Percentiles rank a stretch among this genome's conserved stretches.
phyloP scores from a whole-genome alignment of 2,329 filamentous ascomycete species.

The Coniochaeta hoffmannii region DNA sequence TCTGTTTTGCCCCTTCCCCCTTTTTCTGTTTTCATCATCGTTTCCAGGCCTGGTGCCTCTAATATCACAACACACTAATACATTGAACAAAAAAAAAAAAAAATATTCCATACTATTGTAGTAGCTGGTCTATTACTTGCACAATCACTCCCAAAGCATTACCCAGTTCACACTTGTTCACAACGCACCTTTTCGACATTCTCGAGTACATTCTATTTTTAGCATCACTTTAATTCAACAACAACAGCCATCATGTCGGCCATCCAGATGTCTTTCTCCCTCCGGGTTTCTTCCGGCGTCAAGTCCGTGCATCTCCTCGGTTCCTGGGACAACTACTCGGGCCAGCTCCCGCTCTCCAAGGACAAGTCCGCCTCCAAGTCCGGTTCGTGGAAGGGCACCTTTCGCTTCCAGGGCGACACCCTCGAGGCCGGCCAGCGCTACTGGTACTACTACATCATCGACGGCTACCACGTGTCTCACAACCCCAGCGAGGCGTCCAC shows the following conservation, averaged over 20 bases:
- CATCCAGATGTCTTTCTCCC: slow-evolving; percentile 90
- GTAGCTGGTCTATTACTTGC: slow-evolving; percentile 38
- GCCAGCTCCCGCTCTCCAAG: slow-evolving; percentile 90
- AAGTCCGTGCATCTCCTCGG: slow-evolving; percentile 97
- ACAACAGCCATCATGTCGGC: slow-evolving; percentile 63
- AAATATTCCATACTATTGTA: too few species aligned
- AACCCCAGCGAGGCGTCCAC: slow-evolving; percentile 86
- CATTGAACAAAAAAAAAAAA: slow-evolving; percentile 24
- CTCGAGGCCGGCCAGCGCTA: slow-evolving; percentile 86
- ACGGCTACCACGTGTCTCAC: slow-evolving; percentile 96
- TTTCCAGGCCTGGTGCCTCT: slow-evolving; percentile 27
- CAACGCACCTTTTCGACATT: slow-evolving; percentile 29
- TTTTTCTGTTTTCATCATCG: slow-evolving; percentile 15
- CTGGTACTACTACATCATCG: slow-evolving; percentile 99
- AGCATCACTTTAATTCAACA: slow-evolving; percentile 19
- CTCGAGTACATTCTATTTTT: slow-evolving; percentile 20
- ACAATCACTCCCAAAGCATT: slow-evolving; percentile 20
- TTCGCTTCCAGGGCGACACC: slow-evolving; percentile 85
- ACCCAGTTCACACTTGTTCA: slow-evolving; percentile 46
- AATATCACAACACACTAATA: slow-evolving; percentile 16
- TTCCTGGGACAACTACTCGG: slow-evolving; percentile 96
- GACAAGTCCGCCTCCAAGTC: slow-evolving; percentile 76
- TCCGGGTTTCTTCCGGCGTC: slow-evolving; percentile 91
- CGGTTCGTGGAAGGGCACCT: slow-evolving; percentile 91
- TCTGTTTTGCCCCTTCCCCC: slow-evolving; percentile 38